phyloP scores from a whole-genome alignment of 768 basidiomycete genomes.

The Serendipita sp. region DNA sequence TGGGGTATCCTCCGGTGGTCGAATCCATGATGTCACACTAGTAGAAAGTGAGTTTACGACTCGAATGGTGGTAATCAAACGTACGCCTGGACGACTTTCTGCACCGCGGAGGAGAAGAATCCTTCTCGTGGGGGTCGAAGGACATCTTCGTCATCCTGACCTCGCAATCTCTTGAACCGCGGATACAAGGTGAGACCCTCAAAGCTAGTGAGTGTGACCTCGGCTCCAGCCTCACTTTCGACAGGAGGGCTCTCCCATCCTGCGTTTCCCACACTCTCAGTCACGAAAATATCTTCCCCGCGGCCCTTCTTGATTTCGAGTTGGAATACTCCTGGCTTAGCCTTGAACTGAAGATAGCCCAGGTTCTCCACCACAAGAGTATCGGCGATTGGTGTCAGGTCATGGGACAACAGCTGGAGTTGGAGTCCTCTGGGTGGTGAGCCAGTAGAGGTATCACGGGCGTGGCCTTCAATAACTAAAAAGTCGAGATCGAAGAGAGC shows the following conservation, averaged over 20 bases:
- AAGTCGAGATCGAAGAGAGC: slow-evolving; percentile 81
- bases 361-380: slow-evolving; percentile 89
- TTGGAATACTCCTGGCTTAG: slow-evolving; percentile 73
- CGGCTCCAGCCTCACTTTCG: slow-evolving; percentile 43
- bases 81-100: slow-evolving; percentile 1
- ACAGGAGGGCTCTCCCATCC: slow-evolving; percentile 75
- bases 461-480: slow-evolving; percentile 88
- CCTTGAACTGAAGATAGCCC: slow-evolving; percentile 92
- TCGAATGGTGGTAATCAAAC: not conserved
- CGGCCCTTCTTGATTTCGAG: slow-evolving; percentile 72
- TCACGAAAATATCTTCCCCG: slow-evolving; percentile 60
- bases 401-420: slow-evolving; percentile 49
- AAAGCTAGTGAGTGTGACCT: slow-evolving; percentile 74
- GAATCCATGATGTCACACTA: slow-evolving; percentile 9
- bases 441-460: slow-evolving; percentile 50
- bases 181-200: slow-evolving; percentile 85
- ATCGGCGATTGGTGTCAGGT: slow-evolving; percentile 44
- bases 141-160: slow-evolving; percentile 74
- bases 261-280: slow-evolving; percentile 78
- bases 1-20: slow-evolving; percentile 9
- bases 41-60: slow-evolving; percentile 6
- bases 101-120: slow-evolving; percentile 20
- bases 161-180: slow-evolving; percentile 46
- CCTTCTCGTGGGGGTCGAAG: slow-evolving; percentile 28
- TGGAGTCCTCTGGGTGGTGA: slow-evolving; percentile 81